Percentiles rank a stretch among this genome's conserved stretches.
These are phyloP conservation scores for Arabidopsis suecica DNA, from an alignment of 345 rosid genomes.

Conservation along the genomic window DNA sequence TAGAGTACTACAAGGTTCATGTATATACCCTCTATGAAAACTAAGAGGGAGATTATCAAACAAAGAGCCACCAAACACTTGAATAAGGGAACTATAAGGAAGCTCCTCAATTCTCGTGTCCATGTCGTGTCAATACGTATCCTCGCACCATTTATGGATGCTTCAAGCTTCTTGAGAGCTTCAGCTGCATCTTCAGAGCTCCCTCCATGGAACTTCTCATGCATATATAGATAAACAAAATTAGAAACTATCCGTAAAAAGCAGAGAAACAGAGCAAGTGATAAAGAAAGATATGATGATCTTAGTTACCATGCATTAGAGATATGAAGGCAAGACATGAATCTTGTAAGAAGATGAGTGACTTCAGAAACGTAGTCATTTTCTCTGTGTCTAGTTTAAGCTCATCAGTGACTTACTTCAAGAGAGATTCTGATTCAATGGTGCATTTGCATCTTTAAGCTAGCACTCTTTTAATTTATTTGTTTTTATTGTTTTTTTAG, in stretches of 20 bases:
- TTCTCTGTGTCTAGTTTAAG: background rate
- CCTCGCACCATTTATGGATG: background rate
- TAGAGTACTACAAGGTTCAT: constrained; percentile 57
- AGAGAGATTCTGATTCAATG: constrained; percentile 29
- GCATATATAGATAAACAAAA: background rate
- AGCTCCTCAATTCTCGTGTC: constrained; percentile 40
- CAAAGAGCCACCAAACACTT: constrained; percentile 47
- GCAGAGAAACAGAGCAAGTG: constrained; percentile 23
- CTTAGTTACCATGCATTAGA: constrained; percentile 31
- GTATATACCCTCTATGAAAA: constrained; percentile 56
- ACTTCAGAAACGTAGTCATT: constrained; percentile 21
- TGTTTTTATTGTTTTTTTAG: background rate
- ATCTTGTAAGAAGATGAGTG: constrained; percentile 34
- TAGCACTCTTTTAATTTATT: too few relatives aligned
- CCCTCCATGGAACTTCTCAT: constrained; percentile 32
- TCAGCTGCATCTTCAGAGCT: constrained; percentile 11
- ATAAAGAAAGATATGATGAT: background rate
- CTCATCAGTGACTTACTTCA: constrained; percentile 7
- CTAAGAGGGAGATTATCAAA: constrained; percentile 54
- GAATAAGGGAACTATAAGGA: constrained; percentile 51
- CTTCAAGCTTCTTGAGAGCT: constrained; percentile 10
- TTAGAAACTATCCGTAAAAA: constrained; percentile 2
- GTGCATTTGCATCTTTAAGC: constrained; percentile 30
- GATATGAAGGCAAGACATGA: constrained; percentile 34
- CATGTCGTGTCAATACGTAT: constrained; percentile 38